phyloP scores from a whole-genome alignment of 2,329 filamentous ascomycete species.

The Colletotrichum paranaense region DNA sequence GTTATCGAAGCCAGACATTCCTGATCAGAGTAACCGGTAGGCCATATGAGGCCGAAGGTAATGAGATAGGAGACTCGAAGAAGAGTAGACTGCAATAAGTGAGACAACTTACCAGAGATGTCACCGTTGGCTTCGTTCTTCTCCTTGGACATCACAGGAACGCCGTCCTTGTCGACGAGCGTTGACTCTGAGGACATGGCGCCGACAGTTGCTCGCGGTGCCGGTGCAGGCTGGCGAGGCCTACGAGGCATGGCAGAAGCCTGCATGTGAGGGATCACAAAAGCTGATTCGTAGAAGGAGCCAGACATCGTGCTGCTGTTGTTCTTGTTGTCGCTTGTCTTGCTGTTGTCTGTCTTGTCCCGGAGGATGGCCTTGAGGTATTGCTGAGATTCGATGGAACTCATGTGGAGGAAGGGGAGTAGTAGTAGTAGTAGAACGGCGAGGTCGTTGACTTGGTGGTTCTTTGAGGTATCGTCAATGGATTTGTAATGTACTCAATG shows the following conservation, averaged over 20 bases:
- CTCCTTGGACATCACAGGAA: conserved; percentile 22
- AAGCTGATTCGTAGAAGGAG: conserved; percentile 32
- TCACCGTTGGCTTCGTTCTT: conserved; percentile 18
- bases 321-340: background rate
- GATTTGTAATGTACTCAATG: background rate
- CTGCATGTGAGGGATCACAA: conserved; percentile 28
- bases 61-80: background rate
- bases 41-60: background rate
- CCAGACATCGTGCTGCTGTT: conserved; percentile 14
- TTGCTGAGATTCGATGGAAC: conserved; percentile 23
- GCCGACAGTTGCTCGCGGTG: background rate
- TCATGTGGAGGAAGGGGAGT: conserved; percentile 4
- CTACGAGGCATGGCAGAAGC: conserved; percentile 30
- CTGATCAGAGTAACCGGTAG: background rate
- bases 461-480: background rate
- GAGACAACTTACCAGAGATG: background rate
- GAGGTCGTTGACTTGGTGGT: background rate
- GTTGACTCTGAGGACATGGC: conserved; percentile 33
- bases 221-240: conserved; percentile 13
- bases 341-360: conserved; percentile 5
- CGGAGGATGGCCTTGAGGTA: conserved; percentile 31
- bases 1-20: background rate
- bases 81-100: background rate
- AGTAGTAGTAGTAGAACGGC: background rate
- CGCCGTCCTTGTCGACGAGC: conserved; percentile 29